A percentile compares a stretch with the other conserved stretches of the same genome.
Evolutionary conservation across 2,329 filamentous ascomycete species (phyloP).

Genomic region (Neofusicoccum laricinum): DNA sequence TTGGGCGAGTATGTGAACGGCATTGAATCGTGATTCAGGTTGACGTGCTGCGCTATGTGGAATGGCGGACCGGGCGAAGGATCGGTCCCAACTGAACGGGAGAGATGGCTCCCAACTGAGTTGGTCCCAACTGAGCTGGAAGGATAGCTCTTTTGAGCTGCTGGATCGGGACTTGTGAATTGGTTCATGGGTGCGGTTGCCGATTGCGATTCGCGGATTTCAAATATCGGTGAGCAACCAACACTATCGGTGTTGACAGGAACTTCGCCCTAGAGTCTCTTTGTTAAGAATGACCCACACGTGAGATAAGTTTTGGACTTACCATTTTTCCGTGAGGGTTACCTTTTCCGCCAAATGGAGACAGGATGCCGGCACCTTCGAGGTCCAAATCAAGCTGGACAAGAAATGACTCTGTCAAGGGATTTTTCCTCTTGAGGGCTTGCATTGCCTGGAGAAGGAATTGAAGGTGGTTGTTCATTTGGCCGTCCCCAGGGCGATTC

Average conservation of each 20-base stretch:
- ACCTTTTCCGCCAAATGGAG: not conserved
- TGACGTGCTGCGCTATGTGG: slow-evolving; percentile 16
- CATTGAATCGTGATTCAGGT: slow-evolving; percentile 1
- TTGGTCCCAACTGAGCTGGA: no score
- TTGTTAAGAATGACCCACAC: not conserved
- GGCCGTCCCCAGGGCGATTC: slow-evolving; percentile 80
- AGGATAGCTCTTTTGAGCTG: not conserved
- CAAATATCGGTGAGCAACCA: slow-evolving; percentile 31
- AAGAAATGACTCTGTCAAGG: slow-evolving; percentile 89
- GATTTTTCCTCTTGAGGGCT: slow-evolving; percentile 81
- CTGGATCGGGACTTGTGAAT: slow-evolving; percentile 20
- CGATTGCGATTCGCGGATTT: slow-evolving; percentile 32
- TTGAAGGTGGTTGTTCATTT: slow-evolving; percentile 75
- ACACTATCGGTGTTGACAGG: slow-evolving; percentile 29
- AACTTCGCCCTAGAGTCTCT: not conserved
- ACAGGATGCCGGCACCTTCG: slow-evolving; percentile 61
- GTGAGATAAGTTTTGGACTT: not conserved
- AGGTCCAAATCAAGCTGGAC: slow-evolving; percentile 92
- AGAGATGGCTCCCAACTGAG: not conserved
- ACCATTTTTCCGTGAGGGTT: not conserved
- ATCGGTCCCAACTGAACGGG: not conserved
- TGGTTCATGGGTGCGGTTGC: slow-evolving; percentile 27
- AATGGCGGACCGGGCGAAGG: slow-evolving; percentile 13
- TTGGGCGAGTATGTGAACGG: slow-evolving; percentile 1
- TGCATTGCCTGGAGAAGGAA: slow-evolving; percentile 91